Conservation (phyloP, 108 stramenopile species). For the Skeletonema tropicum region DNA sequence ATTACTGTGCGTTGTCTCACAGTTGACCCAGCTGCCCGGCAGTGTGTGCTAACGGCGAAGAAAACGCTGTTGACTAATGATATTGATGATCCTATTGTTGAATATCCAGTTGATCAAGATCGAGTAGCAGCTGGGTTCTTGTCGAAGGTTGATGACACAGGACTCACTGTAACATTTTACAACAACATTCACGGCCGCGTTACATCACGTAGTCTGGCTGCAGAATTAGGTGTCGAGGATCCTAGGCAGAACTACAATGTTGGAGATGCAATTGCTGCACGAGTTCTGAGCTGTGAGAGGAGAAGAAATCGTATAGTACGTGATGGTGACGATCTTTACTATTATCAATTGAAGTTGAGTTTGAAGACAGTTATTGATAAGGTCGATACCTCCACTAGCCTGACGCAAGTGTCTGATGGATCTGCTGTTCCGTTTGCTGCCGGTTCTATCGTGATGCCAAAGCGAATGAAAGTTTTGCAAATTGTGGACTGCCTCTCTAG, state of each 20-base stretch:
- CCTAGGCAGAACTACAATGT: constrained; percentile 64
- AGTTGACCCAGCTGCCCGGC: constrained; percentile 58
- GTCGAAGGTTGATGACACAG: constrained; percentile 71
- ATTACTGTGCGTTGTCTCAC: constrained; percentile 80
- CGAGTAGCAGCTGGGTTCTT: constrained; percentile 71
- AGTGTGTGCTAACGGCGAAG: constrained; percentile 82
- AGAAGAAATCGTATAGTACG: constrained; percentile 30
- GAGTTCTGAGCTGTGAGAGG: constrained; percentile 61
- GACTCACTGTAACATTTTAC: constrained; percentile 85
- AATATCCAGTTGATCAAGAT: constrained; percentile 48
- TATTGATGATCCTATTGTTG: constrained; percentile 49
- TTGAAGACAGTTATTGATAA: constrained; percentile 46
- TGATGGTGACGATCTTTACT: constrained; percentile 37
- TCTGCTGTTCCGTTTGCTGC: constrained; percentile 48
- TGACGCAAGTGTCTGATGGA: constrained; percentile 16
- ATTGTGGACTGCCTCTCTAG: constrained; percentile 56
- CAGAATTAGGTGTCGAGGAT: constrained; percentile 85
- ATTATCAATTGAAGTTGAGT: constrained; percentile 36
- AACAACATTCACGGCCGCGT: constrained; percentile 80
- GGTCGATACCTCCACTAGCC: constrained; percentile 9
- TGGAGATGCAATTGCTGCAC: constrained; percentile 80
- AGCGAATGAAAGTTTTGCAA: constrained; percentile 79
- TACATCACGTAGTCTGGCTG: constrained; percentile 63
- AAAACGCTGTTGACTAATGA: constrained; percentile 68
- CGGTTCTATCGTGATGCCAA: constrained; percentile 68